Percentiles rank a stretch among this genome's conserved stretches.
phyloP scores from a whole-genome alignment of 2,329 filamentous ascomycete species.

The Madurella mycetomatis region DNA sequence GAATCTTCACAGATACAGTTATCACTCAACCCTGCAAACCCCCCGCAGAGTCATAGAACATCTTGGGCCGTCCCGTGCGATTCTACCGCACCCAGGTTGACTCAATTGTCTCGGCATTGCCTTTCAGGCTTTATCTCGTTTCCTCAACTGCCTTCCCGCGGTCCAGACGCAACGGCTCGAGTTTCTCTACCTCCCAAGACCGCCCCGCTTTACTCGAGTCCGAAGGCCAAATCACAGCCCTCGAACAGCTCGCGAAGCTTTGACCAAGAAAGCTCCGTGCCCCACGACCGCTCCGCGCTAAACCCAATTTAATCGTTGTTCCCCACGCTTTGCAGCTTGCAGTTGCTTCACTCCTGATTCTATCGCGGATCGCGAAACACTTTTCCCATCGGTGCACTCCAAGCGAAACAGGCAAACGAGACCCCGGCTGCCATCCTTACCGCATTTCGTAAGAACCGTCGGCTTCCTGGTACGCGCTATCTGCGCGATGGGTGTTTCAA shows the following conservation, averaged over 20 bases:
- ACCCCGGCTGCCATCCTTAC: neutral
- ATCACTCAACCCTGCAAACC: neutral
- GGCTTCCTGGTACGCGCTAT: slow-evolving; percentile 13
- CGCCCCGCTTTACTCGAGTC: neutral
- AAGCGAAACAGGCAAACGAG: neutral
- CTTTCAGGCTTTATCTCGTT: neutral
- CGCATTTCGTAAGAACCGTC: neutral
- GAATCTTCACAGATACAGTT: neutral
- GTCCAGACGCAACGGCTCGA: neutral
- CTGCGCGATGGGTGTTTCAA: slow-evolving; percentile 26
- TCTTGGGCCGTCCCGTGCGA: neutral
- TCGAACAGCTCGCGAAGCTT: slow-evolving; percentile 3
- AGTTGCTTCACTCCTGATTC: neutral
- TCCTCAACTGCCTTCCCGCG: neutral
- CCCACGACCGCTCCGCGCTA: slow-evolving; percentile 6
- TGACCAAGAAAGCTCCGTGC: slow-evolving; percentile 1
- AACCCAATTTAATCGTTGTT: neutral
- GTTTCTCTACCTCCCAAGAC: neutral
- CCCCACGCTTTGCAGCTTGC: slow-evolving; percentile 5
- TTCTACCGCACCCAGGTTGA: neutral
- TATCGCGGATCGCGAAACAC: neutral
- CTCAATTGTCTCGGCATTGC: neutral
- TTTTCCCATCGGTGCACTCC: neutral
- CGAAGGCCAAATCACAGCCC: neutral
- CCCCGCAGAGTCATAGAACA: neutral